Conservation (phyloP, 2,329 filamentous ascomycete species). For the Neonectria neomacrospora region DNA sequence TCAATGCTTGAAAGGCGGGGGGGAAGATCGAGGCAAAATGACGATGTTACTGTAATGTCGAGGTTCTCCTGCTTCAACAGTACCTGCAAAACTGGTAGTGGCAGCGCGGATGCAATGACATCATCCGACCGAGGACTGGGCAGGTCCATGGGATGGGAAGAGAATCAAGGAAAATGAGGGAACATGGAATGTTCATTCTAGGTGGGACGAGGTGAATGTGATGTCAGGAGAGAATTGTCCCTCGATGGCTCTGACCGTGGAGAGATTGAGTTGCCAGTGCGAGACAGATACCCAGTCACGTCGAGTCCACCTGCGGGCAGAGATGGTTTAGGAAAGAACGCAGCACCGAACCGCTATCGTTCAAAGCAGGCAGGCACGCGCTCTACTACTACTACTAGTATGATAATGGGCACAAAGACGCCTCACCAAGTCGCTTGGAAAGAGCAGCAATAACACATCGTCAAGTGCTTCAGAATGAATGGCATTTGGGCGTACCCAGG, state of each 20-base stretch:
- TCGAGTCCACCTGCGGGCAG: too few species aligned
- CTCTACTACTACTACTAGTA: too few species aligned
- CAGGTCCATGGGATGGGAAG: slow-evolving; percentile 1
- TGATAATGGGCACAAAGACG: not conserved
- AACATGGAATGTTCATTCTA: not conserved
- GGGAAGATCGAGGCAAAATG: slow-evolving; percentile 44
- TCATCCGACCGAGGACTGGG: not conserved
- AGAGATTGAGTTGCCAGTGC: not conserved
- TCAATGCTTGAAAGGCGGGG: slow-evolving; percentile 14
- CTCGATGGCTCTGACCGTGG: too few species aligned
- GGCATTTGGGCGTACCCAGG: slow-evolving; percentile 18
- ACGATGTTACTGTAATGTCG: slow-evolving; percentile 40
- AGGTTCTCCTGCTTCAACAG: slow-evolving; percentile 37
- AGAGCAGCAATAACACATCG: not conserved
- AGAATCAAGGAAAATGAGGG: not conserved
- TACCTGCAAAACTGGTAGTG: slow-evolving; percentile 43
- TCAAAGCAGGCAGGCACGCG: not conserved
- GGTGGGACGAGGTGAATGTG: not conserved
- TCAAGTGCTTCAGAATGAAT: slow-evolving; percentile 2
- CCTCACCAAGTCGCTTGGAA: not conserved
- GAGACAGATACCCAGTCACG: not conserved
- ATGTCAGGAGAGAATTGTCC: not conserved
- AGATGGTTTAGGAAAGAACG: not conserved
- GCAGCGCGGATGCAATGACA: slow-evolving; percentile 29
- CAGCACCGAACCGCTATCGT: not conserved